Evolutionary conservation across 331 rosid species (phyloP), one percentile per base, ranked within the genome.

Genomic region (Arachis monticola): DNA sequence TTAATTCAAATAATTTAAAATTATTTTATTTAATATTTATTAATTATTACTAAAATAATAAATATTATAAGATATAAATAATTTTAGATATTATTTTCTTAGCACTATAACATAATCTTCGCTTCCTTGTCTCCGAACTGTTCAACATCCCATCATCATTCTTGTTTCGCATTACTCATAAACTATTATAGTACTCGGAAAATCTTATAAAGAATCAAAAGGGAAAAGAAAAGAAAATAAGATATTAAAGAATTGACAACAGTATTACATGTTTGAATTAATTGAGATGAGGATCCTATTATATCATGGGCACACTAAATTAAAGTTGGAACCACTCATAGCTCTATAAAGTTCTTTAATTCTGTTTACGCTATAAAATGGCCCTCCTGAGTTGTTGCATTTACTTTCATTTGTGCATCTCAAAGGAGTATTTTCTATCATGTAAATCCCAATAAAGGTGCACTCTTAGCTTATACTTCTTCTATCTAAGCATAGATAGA

Each of bases 331-430:
- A 50, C 45, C 42, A 63, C 22, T 61, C 53, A 31, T 76, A 3
- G 7, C 46, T 42, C 30, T 42, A 48, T 48, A 41, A 45, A 61
- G 38, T 77, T 81, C 88, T 86, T 85, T 79, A 81, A 81, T 78
- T 85, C 79, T 74, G 69, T 72, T 70, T 57, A 40, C 48, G 77
- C 59, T 74, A 8, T 48, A 48, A 67, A 58, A 70, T 80, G 64
- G 71, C 35, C 45, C 66, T 79, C 42, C 70, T 56, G 69, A 74
- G 79, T 73, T 80, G 10, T 51, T 38, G 0, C 32, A 73, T 74
- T 79, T 74, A 45, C 80, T 69, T 35, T 79, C 11, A 72, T 66
- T 77, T 79, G 77, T 82, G 79, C 82, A 62, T 55, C 65, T 70
- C 75, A 17, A 70, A 56, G 30, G 42, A 17, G 27, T 41, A 2